These are phyloP conservation scores for Takashimella tepidaria DNA, from an alignment of 1,284 basidiomycete species.

Conservation along the genomic window DNA sequence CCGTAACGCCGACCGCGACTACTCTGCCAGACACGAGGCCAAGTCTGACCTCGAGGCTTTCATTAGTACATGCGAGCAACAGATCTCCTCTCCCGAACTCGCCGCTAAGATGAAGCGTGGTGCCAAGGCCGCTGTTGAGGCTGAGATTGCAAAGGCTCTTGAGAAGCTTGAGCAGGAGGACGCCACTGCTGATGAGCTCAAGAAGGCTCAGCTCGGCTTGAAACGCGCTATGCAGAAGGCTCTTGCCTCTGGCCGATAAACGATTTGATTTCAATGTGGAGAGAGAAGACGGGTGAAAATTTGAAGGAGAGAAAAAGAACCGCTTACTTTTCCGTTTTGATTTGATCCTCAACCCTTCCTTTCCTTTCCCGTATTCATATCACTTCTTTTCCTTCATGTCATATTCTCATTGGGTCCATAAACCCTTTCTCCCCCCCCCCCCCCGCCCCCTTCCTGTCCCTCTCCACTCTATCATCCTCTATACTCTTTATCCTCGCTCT, in stretches of 20 bases:
- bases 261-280: constrained; percentile 4
- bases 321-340: not conserved
- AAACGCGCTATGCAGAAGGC: constrained; percentile 96
- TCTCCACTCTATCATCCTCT: no score
- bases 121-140: constrained; percentile 84
- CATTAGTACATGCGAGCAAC: constrained; percentile 88
- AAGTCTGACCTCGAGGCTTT: constrained; percentile 95
- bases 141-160: constrained; percentile 89
- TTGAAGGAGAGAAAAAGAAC: not conserved
- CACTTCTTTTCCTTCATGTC: not conserved
- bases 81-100: constrained; percentile 82
- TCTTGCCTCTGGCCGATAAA: constrained; percentile 49
- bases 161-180: constrained; percentile 97
- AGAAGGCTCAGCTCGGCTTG: constrained; percentile 85
- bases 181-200: constrained; percentile 82
- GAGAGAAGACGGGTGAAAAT: not conserved
- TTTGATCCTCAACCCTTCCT: not conserved
- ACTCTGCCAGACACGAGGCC: constrained; percentile 90
- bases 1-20: constrained; percentile 95
- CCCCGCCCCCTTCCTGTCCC: no score
- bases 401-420: no score
- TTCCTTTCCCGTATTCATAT: not conserved
- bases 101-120: constrained; percentile 96
- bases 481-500: no score
- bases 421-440: no score